Base-by-base conservation (phyloP, 2,329 filamentous ascomycete genomes). In the Fusarium protoensiforme region DNA sequence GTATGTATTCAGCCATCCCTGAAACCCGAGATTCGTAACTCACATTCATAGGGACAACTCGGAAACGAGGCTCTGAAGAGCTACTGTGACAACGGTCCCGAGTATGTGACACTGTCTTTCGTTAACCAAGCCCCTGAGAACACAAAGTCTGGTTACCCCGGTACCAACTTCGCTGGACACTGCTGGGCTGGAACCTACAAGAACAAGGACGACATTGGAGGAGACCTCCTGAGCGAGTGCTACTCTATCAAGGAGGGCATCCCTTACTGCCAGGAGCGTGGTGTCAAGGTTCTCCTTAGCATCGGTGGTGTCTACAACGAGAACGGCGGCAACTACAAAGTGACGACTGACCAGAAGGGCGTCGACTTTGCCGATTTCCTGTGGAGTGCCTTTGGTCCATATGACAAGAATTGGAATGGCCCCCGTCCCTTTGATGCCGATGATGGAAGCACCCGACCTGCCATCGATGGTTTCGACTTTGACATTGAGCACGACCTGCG, bases 401-500 rank as follows among this genome's bases (percentile, higher is more conserved):
- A 80, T 48, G 48, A 80, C n/a, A 9, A 73, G 2, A 39, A 27
- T 18, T 84, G 78, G 74, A 67, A 65, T 4, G 78, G 81, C 2
- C 81, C 84, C 43, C 81, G 84, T 54, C 84, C 84, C 5, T 84
- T 86, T 48, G 84, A 84, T 57, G 76, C 67, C 48, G 57, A 62
- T 7, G 75, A 72, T 14, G 68, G 77, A 20, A 77, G 77, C 48
- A 60, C 22, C 10, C 68, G 76, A 70, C 53, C 27, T n/a, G 63
- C 76, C 11, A 75, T 85, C 54, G 83, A 86, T 64, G 84, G 84
- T 41, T 86, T 84, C 64, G 83, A 85, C 67, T 81, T 86, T 70
- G 84, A 85, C 61, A 78, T 86, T 13, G 83, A 85, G 75, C 67
- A 73, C 20, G 59, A 71, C 4, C 74, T 81, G 31, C 71, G 82